Evolutionary conservation across 1,139 yeast species (phyloP).

Genomic region (Suhomyces bokatorum): DNA sequence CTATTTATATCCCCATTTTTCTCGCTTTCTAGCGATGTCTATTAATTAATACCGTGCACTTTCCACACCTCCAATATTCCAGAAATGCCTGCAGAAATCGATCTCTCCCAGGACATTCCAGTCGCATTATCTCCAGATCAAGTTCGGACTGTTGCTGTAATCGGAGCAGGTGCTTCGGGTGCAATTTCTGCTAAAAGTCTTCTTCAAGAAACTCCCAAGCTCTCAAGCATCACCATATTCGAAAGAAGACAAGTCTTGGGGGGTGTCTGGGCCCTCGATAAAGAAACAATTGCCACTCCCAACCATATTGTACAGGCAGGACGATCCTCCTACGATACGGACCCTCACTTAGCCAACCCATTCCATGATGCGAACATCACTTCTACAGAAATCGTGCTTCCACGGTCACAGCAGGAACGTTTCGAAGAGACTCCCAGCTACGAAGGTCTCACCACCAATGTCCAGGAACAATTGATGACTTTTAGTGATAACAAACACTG

Average conservation of each 20-base stretch:
- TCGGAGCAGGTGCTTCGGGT: slow-evolving; percentile 58
- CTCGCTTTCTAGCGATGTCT: background rate
- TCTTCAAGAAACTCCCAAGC: slow-evolving; percentile 26
- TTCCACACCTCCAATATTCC: background rate
- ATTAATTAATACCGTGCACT: background rate
- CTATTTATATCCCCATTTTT: background rate
- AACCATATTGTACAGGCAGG: slow-evolving; percentile 28
- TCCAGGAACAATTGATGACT: slow-evolving; percentile 48
- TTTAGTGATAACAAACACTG: slow-evolving; percentile 40
- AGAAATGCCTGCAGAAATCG: slow-evolving; percentile 9
- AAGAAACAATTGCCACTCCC: slow-evolving; percentile 23
- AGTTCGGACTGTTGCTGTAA: slow-evolving; percentile 40
- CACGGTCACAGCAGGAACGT: slow-evolving; percentile 17
- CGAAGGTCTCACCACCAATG: slow-evolving; percentile 38
- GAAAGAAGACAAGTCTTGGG: slow-evolving; percentile 33
- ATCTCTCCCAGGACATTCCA: slow-evolving; percentile 5
- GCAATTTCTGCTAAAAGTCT: slow-evolving; percentile 44
- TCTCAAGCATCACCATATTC: slow-evolving; percentile 24
- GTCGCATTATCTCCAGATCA: slow-evolving; percentile 14
- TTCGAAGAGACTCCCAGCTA: slow-evolving; percentile 44
- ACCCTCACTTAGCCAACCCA: slow-evolving; percentile 36
- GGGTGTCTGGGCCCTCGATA: slow-evolving; percentile 36
- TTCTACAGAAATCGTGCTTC: background rate
- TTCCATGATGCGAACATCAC: slow-evolving; percentile 18
- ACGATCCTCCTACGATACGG: slow-evolving; percentile 20